phyloP scores from a whole-genome alignment of 768 basidiomycete genomes.

The Lentinula detonsa region DNA sequence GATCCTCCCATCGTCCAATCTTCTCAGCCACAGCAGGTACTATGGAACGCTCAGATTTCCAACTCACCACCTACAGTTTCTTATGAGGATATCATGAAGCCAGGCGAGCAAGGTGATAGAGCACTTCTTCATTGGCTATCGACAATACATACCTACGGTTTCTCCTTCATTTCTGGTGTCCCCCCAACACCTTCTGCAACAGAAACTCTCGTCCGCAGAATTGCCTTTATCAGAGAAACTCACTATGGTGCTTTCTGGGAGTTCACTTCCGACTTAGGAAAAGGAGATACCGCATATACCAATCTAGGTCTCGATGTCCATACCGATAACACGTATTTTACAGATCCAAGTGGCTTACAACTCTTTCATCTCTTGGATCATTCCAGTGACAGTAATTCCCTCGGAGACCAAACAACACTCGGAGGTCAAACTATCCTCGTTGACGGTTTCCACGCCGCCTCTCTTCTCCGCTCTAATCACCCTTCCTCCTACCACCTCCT shows the following conservation, averaged over 20 bases:
- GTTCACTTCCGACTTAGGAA: constrained; percentile 86
- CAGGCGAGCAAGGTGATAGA: constrained; percentile 53
- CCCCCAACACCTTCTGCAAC: constrained; percentile 81
- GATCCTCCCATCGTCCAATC: constrained; percentile 48
- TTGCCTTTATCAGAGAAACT: constrained; percentile 88
- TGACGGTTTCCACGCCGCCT: constrained; percentile 91
- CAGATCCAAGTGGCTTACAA: constrained; percentile 93
- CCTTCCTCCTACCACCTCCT: constrained; percentile 69
- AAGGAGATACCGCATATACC: constrained; percentile 93
- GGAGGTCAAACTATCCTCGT: constrained; percentile 92
- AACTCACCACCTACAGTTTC: constrained; percentile 67
- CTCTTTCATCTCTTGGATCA: constrained; percentile 91
- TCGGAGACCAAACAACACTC: constrained; percentile 24
- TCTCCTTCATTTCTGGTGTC: constrained; percentile 81
- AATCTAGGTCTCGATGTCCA: constrained; percentile 84
- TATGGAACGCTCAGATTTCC: constrained; percentile 80
- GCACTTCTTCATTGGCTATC: constrained; percentile 79
- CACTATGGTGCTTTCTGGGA: constrained; percentile 91
- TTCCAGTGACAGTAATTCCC: constrained; percentile 24
- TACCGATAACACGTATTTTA: constrained; percentile 65
- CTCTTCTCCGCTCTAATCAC: constrained; percentile 64
- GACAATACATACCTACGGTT: constrained; percentile 79
- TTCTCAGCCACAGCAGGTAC: constrained; percentile 44
- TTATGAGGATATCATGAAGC: constrained; percentile 69
- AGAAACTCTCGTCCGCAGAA: constrained; percentile 66